These are phyloP conservation scores for Boletus reticulatus DNA, from an alignment of 768 basidiomycete species.

Conservation along the genomic window DNA sequence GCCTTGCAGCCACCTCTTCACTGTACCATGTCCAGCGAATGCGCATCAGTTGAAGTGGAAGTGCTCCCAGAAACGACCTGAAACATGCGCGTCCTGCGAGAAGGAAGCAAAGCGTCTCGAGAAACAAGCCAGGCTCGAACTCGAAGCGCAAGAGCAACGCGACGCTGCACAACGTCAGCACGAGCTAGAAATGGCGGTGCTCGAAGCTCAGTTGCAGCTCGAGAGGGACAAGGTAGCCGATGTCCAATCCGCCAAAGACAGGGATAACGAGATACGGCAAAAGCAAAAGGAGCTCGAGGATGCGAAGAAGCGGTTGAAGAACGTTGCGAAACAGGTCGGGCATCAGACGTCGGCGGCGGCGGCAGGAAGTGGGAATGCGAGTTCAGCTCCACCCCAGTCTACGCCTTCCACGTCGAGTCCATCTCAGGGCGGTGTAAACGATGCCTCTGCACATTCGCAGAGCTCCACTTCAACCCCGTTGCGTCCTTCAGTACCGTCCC, in stretches of 20 bases:
- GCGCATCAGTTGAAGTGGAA: conserved; percentile 43
- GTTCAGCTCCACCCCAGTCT: background rate
- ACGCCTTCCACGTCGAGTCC: background rate
- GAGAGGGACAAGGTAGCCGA: conserved; percentile 10
- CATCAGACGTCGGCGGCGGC: background rate
- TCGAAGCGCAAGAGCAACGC: conserved; percentile 40
- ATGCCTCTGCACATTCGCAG: background rate
- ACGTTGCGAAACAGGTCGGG: conserved; percentile 1
- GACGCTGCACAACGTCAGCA: conserved; percentile 49
- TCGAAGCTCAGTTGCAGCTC: conserved; percentile 8
- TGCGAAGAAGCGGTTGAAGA: conserved; percentile 4
- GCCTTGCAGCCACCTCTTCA: conserved; percentile 40
- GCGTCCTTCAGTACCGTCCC: conserved; percentile 10
- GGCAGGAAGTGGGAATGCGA: background rate
- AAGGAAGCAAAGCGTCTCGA: conserved; percentile 39
- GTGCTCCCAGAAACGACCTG: conserved; percentile 40
- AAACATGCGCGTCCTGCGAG: conserved; percentile 48
- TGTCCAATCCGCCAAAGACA: conserved; percentile 10
- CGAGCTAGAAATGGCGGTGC: conserved; percentile 10
- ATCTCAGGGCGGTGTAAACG: background rate
- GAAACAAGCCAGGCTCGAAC: conserved; percentile 39
- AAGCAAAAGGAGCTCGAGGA: conserved; percentile 13
- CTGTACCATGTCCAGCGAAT: conserved; percentile 38
- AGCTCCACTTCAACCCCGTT: background rate
- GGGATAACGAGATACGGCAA: conserved; percentile 7